phyloP scores from a whole-genome alignment of 108 stramenopile genomes.

The Fragilariopsis cylindrus region DNA sequence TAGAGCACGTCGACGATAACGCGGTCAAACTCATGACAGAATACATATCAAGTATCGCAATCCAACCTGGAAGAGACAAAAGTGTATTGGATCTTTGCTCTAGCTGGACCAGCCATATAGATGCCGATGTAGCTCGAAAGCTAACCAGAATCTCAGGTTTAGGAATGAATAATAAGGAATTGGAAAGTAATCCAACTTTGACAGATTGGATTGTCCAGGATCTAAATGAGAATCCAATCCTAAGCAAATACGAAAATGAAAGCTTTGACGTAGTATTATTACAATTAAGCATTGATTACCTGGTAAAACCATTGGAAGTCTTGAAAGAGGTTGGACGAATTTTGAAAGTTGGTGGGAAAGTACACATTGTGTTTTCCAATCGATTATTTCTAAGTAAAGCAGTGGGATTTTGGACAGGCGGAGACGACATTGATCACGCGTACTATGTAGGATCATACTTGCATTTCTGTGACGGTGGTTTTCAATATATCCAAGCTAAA shows the following conservation, averaged over 20 bases:
- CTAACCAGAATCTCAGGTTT: constrained; percentile 61
- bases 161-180: constrained; percentile 84
- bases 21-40: constrained; percentile 72
- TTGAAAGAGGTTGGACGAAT: constrained; percentile 84
- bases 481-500: constrained; percentile 60
- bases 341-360: constrained; percentile 78
- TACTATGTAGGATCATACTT: constrained; percentile 79
- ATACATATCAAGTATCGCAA: constrained; percentile 56
- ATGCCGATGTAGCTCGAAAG: constrained; percentile 16
- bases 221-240: constrained; percentile 69
- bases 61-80: constrained; percentile 26
- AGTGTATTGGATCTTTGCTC: constrained; percentile 80
- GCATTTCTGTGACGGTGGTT: constrained; percentile 59
- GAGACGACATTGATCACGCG: constrained; percentile 93
- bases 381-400: constrained; percentile 90
- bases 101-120: constrained; percentile 85
- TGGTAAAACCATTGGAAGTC: constrained; percentile 82
- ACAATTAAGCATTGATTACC: constrained; percentile 93
- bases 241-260: constrained; percentile 73
- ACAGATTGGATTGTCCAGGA: constrained; percentile 78
- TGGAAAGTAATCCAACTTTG: constrained; percentile 61
- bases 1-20: constrained; percentile 82
- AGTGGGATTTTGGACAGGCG: constrained; percentile 76
- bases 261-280: constrained; percentile 87
- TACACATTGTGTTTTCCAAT: constrained; percentile 92